Percentiles rank a stretch among this genome's conserved stretches.
These are phyloP conservation scores for Closterium sp. DNA, from an alignment of 139 green algal species.

Conservation along the genomic window DNA sequence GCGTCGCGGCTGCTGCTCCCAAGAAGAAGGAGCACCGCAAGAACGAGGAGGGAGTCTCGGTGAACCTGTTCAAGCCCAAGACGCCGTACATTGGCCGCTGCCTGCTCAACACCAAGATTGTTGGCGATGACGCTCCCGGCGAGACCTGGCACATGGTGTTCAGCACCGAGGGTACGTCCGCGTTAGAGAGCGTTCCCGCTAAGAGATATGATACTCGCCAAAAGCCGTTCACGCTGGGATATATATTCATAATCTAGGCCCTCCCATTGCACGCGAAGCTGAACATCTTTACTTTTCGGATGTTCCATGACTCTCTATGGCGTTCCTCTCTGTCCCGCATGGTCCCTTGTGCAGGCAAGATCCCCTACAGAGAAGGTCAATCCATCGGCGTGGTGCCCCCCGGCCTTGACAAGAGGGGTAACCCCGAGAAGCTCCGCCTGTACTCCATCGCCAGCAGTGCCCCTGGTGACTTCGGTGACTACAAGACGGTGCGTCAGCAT, in stretches of 20 bases:
- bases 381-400: slow-evolving; percentile 52
- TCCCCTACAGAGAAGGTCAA: slow-evolving; percentile 51
- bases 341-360: slow-evolving; percentile 33
- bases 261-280: background rate
- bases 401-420: slow-evolving; percentile 52
- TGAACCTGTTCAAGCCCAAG: slow-evolving; percentile 53
- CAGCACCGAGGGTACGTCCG: slow-evolving; percentile 22
- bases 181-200: background rate
- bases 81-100: slow-evolving; percentile 46
- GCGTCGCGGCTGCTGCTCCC: slow-evolving; percentile 19
- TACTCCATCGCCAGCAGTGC: slow-evolving; percentile 55
- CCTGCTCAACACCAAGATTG: slow-evolving; percentile 55
- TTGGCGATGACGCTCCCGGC: slow-evolving; percentile 49
- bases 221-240: background rate
- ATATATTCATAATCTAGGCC: background rate
- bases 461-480: slow-evolving; percentile 53
- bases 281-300: background rate
- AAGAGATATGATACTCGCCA: background rate
- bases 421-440: slow-evolving; percentile 49
- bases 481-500: slow-evolving; percentile 44
- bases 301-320: background rate
- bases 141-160: slow-evolving; percentile 57
- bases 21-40: slow-evolving; percentile 47
- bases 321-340: background rate
- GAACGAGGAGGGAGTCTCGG: slow-evolving; percentile 47